phyloP scores from a whole-genome alignment of 352 stramenopile genomes.

The Peronospora destructor region DNA sequence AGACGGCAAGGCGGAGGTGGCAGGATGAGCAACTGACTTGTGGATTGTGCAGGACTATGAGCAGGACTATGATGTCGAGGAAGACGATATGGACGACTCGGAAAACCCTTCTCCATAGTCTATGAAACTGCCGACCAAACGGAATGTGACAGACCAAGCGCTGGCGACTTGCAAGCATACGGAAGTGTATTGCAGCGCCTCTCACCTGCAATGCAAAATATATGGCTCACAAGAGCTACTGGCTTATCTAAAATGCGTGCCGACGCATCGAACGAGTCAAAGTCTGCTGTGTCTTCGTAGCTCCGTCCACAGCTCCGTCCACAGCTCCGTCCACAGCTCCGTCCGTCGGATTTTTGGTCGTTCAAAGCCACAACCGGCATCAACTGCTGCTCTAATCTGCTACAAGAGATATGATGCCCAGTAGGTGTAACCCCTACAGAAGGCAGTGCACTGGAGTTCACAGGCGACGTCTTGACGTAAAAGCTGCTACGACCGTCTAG shows the following conservation, averaged over 20 bases:
- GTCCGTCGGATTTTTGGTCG: slow-evolving; percentile 6
- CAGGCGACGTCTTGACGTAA: slow-evolving; percentile 33
- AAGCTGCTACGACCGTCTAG: slow-evolving; percentile 18
- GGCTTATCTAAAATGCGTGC: slow-evolving; percentile 1
- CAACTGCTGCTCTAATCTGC: slow-evolving; percentile 1
- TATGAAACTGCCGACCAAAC: slow-evolving; percentile 6
- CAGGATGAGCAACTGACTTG: slow-evolving; percentile 2
- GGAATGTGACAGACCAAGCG: slow-evolving; percentile 8
- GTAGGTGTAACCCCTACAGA: slow-evolving; percentile 15
- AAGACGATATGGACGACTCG: slow-evolving; percentile 19
- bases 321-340: too few relatives aligned
- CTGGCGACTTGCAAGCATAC: not conserved
- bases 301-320: slow-evolving; percentile 10
- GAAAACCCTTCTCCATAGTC: slow-evolving; percentile 20
- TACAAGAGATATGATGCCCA: slow-evolving; percentile 5
- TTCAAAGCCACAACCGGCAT: slow-evolving; percentile 6
- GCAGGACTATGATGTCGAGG: slow-evolving; percentile 29
- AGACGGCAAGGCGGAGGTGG: not conserved
- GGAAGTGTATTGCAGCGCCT: slow-evolving; percentile 2
- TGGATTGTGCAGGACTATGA: not conserved
- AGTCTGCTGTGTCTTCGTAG: slow-evolving; percentile 11
- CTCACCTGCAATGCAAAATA: slow-evolving; percentile 16
- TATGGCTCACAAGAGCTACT: slow-evolving; percentile 4
- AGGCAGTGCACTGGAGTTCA: slow-evolving; percentile 3
- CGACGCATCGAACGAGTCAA: slow-evolving; percentile 23